Conservation (phyloP, 345 rosid species). For the Corymbia maculata region DNA sequence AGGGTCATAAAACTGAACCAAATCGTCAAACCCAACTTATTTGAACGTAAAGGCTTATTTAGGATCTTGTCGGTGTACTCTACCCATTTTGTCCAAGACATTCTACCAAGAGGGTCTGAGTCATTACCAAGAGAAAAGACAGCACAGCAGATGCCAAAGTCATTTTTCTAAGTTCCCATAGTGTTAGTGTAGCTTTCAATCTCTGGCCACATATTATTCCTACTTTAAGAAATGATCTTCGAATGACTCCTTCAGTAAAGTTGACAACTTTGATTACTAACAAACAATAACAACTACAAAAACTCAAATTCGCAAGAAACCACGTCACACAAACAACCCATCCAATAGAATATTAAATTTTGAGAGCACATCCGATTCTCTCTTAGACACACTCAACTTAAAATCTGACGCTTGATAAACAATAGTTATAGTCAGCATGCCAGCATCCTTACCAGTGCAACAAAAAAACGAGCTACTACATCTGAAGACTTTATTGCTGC, state of each 20-base stretch:
- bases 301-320: neutral
- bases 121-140: neutral
- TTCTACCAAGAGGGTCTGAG: neutral
- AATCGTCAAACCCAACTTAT: neutral
- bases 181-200: too few relatives aligned
- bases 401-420: neutral
- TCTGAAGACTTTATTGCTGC: constrained; percentile 46
- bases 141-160: neutral
- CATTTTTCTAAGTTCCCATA: neutral
- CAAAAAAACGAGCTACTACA: constrained; percentile 80
- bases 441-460: constrained; percentile 68
- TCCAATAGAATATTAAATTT: neutral
- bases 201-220: too few relatives aligned
- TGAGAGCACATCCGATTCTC: neutral
- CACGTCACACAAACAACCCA: neutral
- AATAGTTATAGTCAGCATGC: neutral
- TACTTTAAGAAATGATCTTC: neutral
- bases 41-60: neutral
- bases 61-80: neutral
- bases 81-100: neutral
- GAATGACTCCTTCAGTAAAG: neutral
- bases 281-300: neutral
- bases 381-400: neutral
- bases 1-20: neutral
- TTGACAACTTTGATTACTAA: neutral